phyloP scores from a whole-genome alignment of 164 flowering plant genomes.

The Kalanchoe fedtschenkoi region DNA sequence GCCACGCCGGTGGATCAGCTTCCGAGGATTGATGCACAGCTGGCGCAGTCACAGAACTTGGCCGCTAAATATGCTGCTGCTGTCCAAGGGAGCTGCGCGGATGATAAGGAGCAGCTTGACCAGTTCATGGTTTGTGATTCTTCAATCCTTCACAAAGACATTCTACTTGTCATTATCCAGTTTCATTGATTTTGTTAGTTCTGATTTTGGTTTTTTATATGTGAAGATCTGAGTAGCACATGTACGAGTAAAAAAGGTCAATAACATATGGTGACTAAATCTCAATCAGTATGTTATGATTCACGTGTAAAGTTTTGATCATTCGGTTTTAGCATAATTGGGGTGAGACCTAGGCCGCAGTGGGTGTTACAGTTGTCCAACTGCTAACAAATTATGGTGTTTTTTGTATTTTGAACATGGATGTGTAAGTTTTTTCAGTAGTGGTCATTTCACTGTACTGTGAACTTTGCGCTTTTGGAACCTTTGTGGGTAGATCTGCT shows the following conservation, averaged over 20 bases:
- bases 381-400: background rate
- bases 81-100: constrained; percentile 17
- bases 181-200: no score
- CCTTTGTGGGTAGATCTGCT: background rate
- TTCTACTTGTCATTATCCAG: background rate
- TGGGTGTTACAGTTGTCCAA: background rate
- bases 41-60: constrained; percentile 55
- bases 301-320: constrained; percentile 4
- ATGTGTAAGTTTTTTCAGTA: background rate
- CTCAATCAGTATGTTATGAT: constrained; percentile 2
- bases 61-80: constrained; percentile 54
- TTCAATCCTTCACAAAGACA: no score
- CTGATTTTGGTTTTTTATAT: background rate
- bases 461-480: background rate
- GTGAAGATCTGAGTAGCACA: background rate
- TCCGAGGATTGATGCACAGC: constrained; percentile 76
- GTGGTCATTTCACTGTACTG: constrained; percentile 1
- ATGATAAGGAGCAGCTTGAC: constrained; percentile 78
- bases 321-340: constrained; percentile 1
- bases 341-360: constrained; percentile 3
- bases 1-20: constrained; percentile 91
- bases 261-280: background rate
- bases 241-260: background rate
- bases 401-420: background rate
- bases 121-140: constrained; percentile 61